phyloP scores from a whole-genome alignment of 164 flowering plant genomes.

The Dillenia suffruticosa region DNA sequence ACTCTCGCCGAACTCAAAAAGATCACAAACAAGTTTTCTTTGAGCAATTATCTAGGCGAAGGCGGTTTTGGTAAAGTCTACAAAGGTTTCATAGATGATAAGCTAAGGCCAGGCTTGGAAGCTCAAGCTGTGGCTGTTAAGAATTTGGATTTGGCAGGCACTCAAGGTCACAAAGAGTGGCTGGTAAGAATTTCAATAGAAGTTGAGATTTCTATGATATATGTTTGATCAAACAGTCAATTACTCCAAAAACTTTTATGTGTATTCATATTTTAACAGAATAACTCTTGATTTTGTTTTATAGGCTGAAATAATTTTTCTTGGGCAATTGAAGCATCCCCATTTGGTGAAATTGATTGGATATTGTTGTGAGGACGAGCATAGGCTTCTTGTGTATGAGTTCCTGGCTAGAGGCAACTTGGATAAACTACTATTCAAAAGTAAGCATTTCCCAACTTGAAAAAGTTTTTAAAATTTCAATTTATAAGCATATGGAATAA shows the following conservation, averaged over 20 bases:
- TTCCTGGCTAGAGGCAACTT: slow-evolving; percentile 75
- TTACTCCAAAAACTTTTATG: too few relatives aligned
- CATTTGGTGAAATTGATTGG: slow-evolving; percentile 86
- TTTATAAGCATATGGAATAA: too few relatives aligned
- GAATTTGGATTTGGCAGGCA: slow-evolving; percentile 67
- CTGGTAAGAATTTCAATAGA: slow-evolving; percentile 46
- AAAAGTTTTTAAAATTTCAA: too few relatives aligned
- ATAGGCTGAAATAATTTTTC: slow-evolving; percentile 78
- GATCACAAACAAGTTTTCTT: slow-evolving; percentile 51
- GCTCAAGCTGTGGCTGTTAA: slow-evolving; percentile 80
- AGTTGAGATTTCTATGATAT: too few relatives aligned
- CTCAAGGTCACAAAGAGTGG: slow-evolving; percentile 89
- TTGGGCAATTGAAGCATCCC: slow-evolving; percentile 81
- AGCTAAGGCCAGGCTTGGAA: slow-evolving; percentile 46
- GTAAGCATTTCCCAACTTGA: slow-evolving; percentile 23
- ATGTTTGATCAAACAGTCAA: too few relatives aligned
- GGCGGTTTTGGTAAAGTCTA: slow-evolving; percentile 86
- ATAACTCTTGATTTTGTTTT: slow-evolving; percentile 4
- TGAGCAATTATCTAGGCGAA: slow-evolving; percentile 55
- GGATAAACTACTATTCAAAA: slow-evolving; percentile 62
- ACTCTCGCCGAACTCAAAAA: slow-evolving; percentile 45
- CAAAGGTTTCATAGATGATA: slow-evolving; percentile 72
- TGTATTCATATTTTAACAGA: neutral
- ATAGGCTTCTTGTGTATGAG: slow-evolving; percentile 79
- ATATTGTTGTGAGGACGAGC: slow-evolving; percentile 84